These are phyloP conservation scores for Theobroma cacao DNA, from an alignment of 345 rosid species.

Conservation along the genomic window DNA sequence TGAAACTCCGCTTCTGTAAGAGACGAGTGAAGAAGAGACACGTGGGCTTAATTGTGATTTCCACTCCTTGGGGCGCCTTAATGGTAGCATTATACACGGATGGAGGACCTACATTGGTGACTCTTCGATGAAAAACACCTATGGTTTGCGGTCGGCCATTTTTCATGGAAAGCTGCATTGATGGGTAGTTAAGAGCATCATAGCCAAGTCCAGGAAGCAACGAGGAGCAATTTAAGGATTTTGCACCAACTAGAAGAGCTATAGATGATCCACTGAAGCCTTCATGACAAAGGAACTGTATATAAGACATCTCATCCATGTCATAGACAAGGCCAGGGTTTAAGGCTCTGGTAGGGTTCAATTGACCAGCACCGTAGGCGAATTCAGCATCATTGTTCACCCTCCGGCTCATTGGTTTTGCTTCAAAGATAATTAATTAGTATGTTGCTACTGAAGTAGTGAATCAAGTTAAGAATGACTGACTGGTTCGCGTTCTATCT, in stretches of 20 bases:
- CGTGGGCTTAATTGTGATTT: slow-evolving; percentile 53
- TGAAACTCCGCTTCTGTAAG: slow-evolving; percentile 58
- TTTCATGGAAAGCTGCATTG: slow-evolving; percentile 57
- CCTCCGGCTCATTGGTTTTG: slow-evolving; percentile 62
- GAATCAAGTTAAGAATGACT: neutral
- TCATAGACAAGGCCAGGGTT: slow-evolving; percentile 79
- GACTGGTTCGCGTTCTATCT: neutral
- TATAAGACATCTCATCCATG: slow-evolving; percentile 64
- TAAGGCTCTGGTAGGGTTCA: slow-evolving; percentile 58
- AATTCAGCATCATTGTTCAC: slow-evolving; percentile 63
- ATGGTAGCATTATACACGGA: slow-evolving; percentile 59
- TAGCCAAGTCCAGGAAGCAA: slow-evolving; percentile 64
- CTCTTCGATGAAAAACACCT: slow-evolving; percentile 56
- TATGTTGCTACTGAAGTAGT: neutral
- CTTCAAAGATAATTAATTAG: slow-evolving; percentile 26
- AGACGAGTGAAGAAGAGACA: slow-evolving; percentile 48
- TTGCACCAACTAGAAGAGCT: slow-evolving; percentile 45
- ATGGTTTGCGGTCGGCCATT: slow-evolving; percentile 26
- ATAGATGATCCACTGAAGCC: slow-evolving; percentile 64
- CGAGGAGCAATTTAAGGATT: slow-evolving; percentile 64
- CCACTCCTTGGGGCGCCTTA: slow-evolving; percentile 59
- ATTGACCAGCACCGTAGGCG: slow-evolving; percentile 81
- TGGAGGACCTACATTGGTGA: slow-evolving; percentile 69
- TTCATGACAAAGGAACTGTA: slow-evolving; percentile 79
- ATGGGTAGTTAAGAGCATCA: slow-evolving; percentile 83